These are phyloP conservation scores for Paecilomyces formosus DNA, from an alignment of 2,329 filamentous ascomycete species.

Conservation along the genomic window DNA sequence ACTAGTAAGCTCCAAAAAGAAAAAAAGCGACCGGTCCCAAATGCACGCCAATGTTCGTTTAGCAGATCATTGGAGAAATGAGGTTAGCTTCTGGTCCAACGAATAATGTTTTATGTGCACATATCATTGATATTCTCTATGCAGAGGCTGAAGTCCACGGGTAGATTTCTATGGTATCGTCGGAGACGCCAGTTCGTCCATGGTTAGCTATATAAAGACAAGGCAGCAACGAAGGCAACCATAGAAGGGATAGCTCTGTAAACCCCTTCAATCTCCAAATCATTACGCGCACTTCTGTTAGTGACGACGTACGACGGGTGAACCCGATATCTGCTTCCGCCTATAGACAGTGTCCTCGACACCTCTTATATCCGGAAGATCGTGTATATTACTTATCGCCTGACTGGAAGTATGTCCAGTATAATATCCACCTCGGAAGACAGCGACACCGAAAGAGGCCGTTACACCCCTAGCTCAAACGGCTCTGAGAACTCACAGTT, in stretches of 20 bases:
- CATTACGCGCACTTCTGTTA: neutral
- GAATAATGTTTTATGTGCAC: too few relatives aligned
- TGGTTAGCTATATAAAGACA: too few relatives aligned
- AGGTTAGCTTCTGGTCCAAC: too few relatives aligned
- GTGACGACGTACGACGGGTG: neutral
- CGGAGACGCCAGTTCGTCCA: neutral
- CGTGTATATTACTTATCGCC: neutral
- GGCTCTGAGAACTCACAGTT: neutral
- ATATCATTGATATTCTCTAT: too few relatives aligned
- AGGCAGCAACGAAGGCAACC: neutral
- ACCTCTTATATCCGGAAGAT: neutral
- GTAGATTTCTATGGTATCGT: neutral
- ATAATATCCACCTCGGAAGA: neutral
- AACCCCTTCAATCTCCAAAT: neutral
- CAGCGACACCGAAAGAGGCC: neutral
- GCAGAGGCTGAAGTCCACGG: too few relatives aligned
- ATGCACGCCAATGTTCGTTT: too few relatives aligned
- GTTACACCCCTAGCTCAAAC: neutral
- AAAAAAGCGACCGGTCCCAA: too few relatives aligned
- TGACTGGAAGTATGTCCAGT: neutral
- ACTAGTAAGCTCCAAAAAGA: too few relatives aligned
- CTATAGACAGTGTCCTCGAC: neutral
- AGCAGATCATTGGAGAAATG: too few relatives aligned
- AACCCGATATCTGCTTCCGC: neutral
- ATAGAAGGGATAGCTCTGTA: neutral